Conservation (phyloP, 169 alveolate genomes). For the Plasmodium vinckei region DNA sequence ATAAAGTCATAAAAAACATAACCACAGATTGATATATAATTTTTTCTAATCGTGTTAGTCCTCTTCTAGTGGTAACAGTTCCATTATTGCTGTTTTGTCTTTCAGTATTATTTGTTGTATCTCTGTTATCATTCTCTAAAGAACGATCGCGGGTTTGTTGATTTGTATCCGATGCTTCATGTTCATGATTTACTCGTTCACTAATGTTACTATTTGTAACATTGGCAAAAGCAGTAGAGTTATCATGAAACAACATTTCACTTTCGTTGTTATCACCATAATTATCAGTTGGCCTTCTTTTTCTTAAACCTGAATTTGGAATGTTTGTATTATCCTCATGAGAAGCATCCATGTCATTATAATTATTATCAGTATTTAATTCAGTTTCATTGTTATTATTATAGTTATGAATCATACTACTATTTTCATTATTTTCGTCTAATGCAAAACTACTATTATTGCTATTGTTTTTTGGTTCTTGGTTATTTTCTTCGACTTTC, state of each 20-base stretch:
- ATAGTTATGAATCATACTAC: background rate
- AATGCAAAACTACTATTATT: background rate
- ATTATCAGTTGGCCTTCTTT: conserved; percentile 1
- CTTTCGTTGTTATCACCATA: background rate
- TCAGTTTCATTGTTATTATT: background rate
- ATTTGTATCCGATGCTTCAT: conserved; percentile 13
- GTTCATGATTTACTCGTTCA: conserved; percentile 40
- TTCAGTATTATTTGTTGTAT: conserved; percentile 6
- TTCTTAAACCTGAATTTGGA: conserved; percentile 16
- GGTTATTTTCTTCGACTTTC: background rate
- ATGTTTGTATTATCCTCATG: background rate
- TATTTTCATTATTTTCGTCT: background rate
- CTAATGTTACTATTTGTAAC: conserved; percentile 33
- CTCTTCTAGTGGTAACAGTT: conserved; percentile 36
- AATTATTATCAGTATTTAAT: background rate
- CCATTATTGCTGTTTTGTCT: conserved; percentile 12
- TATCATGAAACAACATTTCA: conserved; percentile 17
- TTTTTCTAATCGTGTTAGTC: conserved; percentile 76
- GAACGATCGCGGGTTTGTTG: background rate
- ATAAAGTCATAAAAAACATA: conserved; percentile 80
- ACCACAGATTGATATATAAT: conserved; percentile 80
- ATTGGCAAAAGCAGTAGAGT: conserved; percentile 26
- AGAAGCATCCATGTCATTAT: background rate
- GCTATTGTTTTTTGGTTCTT: background rate
- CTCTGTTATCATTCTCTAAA: conserved; percentile 1